These are phyloP conservation scores for Exserohilum rostratum DNA, from an alignment of 2,329 filamentous ascomycete species.

Conservation along the genomic window DNA sequence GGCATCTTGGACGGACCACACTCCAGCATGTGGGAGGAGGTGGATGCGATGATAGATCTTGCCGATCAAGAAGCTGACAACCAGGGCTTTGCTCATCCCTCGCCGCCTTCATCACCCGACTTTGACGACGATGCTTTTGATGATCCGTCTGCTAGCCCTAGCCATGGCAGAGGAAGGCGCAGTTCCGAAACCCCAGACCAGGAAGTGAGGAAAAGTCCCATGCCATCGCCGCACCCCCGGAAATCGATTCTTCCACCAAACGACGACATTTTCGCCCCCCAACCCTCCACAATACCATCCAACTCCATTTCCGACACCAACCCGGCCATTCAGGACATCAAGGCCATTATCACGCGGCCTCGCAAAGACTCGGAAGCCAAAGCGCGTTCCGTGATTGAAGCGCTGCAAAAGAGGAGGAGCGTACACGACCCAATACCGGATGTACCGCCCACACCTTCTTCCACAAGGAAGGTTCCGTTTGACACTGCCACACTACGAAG, in stretches of 20 bases:
- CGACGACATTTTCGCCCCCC: slow-evolving; percentile 45
- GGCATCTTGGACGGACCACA: slow-evolving; percentile 67
- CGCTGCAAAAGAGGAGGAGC: slow-evolving; percentile 59
- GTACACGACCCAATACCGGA: slow-evolving; percentile 34
- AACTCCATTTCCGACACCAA: slow-evolving; percentile 33
- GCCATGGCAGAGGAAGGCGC: slow-evolving; percentile 34
- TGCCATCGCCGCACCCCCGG: slow-evolving; percentile 32
- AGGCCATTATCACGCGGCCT: slow-evolving; percentile 50
- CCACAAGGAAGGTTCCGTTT: slow-evolving; percentile 68
- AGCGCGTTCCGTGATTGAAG: slow-evolving; percentile 67
- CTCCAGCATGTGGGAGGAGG: slow-evolving; percentile 74
- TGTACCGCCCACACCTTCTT: slow-evolving; percentile 35
- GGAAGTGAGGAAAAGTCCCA: slow-evolving; percentile 28
- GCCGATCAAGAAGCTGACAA: slow-evolving; percentile 71
- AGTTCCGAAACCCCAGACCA: slow-evolving; percentile 40
- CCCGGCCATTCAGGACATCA: slow-evolving; percentile 31
- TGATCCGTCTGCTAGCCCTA: slow-evolving; percentile 52
- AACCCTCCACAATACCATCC: slow-evolving; percentile 38
- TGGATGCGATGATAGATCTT: slow-evolving; percentile 85
- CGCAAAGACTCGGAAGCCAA: slow-evolving; percentile 64
- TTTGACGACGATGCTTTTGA: slow-evolving; percentile 66
- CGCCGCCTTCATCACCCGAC: slow-evolving; percentile 61
- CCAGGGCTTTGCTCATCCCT: slow-evolving; percentile 59
- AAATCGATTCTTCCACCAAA: slow-evolving; percentile 46
- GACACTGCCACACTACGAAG: slow-evolving; percentile 68